A percentile compares a stretch with the other conserved stretches of the same genome.
These are phyloP conservation scores for Arthrobotrys megalospora DNA, from an alignment of 2,329 filamentous ascomycete species.

Conservation along the genomic window DNA sequence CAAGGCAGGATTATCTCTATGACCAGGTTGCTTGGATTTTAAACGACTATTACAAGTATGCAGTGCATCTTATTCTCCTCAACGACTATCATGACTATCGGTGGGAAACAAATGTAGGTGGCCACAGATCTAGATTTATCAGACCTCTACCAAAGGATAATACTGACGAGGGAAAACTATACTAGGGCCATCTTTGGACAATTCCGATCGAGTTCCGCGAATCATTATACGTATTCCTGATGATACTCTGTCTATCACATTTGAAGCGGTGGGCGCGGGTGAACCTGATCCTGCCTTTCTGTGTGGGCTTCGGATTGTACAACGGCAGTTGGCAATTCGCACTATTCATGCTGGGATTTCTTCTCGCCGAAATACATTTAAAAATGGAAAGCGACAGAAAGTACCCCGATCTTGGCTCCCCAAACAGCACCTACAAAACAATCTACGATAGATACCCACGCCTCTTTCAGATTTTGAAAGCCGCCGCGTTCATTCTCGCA, in stretches of 20 bases:
- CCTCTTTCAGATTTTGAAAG: slow-evolving; percentile 8
- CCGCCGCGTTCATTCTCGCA: not conserved
- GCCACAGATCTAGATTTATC: not conserved
- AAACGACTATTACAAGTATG: slow-evolving; percentile 31
- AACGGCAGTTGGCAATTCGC: slow-evolving; percentile 29
- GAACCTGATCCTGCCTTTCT: slow-evolving; percentile 61
- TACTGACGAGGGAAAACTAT: not conserved
- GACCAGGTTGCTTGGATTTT: slow-evolving; percentile 27
- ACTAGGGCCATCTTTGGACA: slow-evolving; percentile 69
- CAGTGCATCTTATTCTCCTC: slow-evolving; percentile 3
- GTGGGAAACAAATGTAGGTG: slow-evolving; percentile 47
- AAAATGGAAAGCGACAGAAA: slow-evolving; percentile 2
- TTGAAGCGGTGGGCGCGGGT: slow-evolving; percentile 66
- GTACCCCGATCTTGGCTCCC: not conserved
- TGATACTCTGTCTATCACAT: slow-evolving; percentile 67
- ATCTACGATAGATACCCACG: not conserved
- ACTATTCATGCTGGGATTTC: slow-evolving; percentile 38
- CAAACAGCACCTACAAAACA: not conserved
- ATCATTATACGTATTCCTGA: slow-evolving; percentile 69
- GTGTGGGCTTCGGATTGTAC: not conserved
- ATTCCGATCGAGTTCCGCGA: slow-evolving; percentile 71
- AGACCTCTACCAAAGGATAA: not conserved
- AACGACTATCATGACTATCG: not conserved
- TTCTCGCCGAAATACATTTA: slow-evolving; percentile 36
- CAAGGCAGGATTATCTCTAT: slow-evolving; percentile 18